Evolutionary conservation across 768 basidiomycete species (phyloP).

Genomic region (Agrocybe chaxingu): DNA sequence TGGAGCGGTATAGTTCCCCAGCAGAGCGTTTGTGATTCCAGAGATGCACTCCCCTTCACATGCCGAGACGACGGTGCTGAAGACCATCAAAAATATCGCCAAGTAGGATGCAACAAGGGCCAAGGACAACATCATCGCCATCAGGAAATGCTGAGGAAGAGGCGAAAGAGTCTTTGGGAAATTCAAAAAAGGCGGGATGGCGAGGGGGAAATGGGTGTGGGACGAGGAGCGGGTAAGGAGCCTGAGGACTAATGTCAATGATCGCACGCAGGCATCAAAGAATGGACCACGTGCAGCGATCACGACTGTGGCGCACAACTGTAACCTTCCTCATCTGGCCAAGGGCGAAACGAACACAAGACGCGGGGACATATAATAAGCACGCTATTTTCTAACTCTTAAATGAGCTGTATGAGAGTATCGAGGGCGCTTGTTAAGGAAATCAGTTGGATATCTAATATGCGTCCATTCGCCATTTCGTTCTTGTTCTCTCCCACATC

Average conservation of each 20-base stretch:
- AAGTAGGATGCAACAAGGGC: constrained; percentile 14
- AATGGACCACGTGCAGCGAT: not conserved
- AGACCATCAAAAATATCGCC: constrained; percentile 26
- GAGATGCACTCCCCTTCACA: constrained; percentile 73
- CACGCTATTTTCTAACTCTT: too few species aligned
- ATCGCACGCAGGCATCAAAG: not conserved
- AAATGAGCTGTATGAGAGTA: too few species aligned
- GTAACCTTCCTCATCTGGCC: too few species aligned
- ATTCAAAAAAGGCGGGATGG: not conserved
- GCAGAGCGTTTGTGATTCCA: constrained; percentile 53
- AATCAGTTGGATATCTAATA: too few species aligned
- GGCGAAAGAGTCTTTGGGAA: not conserved
- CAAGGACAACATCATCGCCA: constrained; percentile 7
- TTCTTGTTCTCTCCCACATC: too few species aligned
- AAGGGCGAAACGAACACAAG: too few species aligned
- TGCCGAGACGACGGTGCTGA: constrained; percentile 34
- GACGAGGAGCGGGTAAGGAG: too few species aligned
- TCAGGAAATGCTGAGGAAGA: not conserved
- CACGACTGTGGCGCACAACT: not conserved
- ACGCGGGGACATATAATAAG: too few species aligned
- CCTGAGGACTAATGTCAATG: too few species aligned
- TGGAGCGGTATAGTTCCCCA: constrained; percentile 45
- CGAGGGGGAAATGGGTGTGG: too few species aligned
- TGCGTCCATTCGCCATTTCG: too few species aligned
- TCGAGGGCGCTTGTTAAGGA: too few species aligned